Evolutionary conservation across 2,329 filamentous ascomycete genomes (phyloP), one percentile per base, ranked within the genome.

Genomic region (Colletotrichum sp.): DNA sequence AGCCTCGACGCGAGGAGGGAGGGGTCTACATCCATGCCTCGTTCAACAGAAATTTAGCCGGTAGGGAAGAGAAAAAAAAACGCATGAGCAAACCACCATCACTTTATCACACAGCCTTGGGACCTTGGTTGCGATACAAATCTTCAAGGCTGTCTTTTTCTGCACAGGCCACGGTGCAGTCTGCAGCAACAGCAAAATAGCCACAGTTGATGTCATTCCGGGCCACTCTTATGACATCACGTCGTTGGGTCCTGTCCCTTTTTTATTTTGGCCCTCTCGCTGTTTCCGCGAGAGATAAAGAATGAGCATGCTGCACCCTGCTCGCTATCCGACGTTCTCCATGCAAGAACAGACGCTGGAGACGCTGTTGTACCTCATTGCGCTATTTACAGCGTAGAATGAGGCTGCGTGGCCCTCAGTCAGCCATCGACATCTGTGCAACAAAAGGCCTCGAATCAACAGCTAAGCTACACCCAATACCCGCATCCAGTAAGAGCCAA

Each of bases 121-220:
- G 39, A 48, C 39, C 9, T 48, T 48, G 43, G 10, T 22, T 10
- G 13, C 18, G 43, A 13, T 1, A 48, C 43, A 48, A 22, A 48
- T 48, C 43, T 22, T 48, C 43, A 48, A 22, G 43, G 43, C 43
- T 48, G n/a, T 48, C 43, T 5, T 12, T n/a, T 48, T 48, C 43
- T 48, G 43, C 43, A 48, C 43, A 48, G 43, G 43, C 43, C 43
- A 48, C 43, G 12, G 6, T n/a, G 43, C 43, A 48, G 43, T 22
- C 28, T 62, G 61, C 61, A 39, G 61, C 30, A 22, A 36, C 61
- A 64, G 32, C 9, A 22, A 56, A 6, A 67, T 60, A 62, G 36
- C 67, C 67, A 62, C 67, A 62, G 8, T 70, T 70, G 67, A 62
- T 70, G 67, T 70, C 36, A 70, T 70, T 48, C 66, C 27, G 56